Conservation (phyloP, 305 asterid species). For the Fraxinus baroniana region DNA sequence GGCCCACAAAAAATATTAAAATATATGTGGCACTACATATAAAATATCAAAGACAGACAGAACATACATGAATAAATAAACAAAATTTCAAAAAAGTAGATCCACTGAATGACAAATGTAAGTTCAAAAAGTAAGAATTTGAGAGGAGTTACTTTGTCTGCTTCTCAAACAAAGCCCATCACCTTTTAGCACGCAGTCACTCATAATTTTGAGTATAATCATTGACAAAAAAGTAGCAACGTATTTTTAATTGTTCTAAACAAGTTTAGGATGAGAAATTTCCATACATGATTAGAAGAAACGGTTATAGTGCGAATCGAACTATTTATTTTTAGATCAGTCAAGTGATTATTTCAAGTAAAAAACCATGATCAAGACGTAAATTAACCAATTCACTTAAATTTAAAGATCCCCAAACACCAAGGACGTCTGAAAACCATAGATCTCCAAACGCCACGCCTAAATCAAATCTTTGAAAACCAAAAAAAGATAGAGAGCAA, state of each 20-base stretch:
- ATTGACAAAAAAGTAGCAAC: not conserved
- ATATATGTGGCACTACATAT: not conserved
- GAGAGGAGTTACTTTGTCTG: not conserved
- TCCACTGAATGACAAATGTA: not conserved
- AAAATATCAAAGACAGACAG: not conserved
- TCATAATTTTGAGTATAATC: not conserved
- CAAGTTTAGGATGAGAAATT: not conserved
- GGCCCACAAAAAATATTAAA: not conserved
- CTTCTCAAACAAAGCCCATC: not conserved
- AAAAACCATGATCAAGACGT: not conserved
- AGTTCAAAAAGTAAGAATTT: not conserved
- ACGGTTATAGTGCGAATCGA: not conserved
- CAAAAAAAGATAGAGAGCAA: not conserved
- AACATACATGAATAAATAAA: not conserved
- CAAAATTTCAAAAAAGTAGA: not conserved
- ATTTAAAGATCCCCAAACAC: not conserved
- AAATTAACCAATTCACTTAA: not conserved
- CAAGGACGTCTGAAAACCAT: not conserved
- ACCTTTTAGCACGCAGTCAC: not conserved
- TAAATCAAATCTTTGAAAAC: not conserved
- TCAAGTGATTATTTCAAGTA: not conserved
- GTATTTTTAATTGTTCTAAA: not conserved
- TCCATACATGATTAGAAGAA: not conserved
- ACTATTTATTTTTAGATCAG: not conserved
- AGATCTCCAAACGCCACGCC: not conserved